Evolutionary conservation across 2,329 filamentous ascomycete genomes (phyloP).

Genomic region (Epichloe glyceriae): DNA sequence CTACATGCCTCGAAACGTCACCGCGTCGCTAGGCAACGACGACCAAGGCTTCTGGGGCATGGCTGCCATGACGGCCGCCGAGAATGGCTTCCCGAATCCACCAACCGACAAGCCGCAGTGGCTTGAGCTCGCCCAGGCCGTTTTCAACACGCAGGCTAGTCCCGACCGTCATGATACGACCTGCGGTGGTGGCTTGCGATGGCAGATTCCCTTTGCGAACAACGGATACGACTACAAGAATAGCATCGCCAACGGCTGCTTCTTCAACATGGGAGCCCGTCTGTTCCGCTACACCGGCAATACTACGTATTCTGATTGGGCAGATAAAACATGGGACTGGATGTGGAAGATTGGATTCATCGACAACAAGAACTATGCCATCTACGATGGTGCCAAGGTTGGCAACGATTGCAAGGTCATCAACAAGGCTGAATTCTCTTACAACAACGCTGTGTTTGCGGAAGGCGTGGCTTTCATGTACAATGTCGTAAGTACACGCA

Average conservation of each 20-base stretch:
- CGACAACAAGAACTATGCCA: constrained; percentile 42
- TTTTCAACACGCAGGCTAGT: constrained; percentile 46
- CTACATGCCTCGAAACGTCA: constrained; percentile 43
- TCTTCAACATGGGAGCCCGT: constrained; percentile 54
- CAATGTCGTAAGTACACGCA: constrained; percentile 31
- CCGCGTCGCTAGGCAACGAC: constrained; percentile 44
- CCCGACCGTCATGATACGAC: constrained; percentile 44
- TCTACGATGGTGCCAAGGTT: constrained; percentile 45
- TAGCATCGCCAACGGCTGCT: constrained; percentile 43
- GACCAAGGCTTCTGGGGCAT: constrained; percentile 57
- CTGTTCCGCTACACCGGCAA: constrained; percentile 60
- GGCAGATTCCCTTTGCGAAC: constrained; percentile 68
- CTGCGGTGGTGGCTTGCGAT: constrained; percentile 52
- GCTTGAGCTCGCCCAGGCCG: constrained; percentile 46
- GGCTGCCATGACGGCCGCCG: constrained; percentile 47
- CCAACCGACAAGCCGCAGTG: constrained; percentile 35
- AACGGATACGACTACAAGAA: constrained; percentile 67
- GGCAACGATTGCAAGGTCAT: constrained; percentile 39
- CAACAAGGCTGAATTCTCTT: constrained; percentile 45
- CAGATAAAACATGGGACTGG: constrained; percentile 52
- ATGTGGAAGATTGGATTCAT: constrained; percentile 42
- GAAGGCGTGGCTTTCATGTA: constrained; percentile 52
- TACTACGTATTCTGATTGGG: constrained; percentile 50
- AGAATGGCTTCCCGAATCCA: constrained; percentile 43
- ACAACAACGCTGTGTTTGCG: constrained; percentile 45